Conservation (phyloP, 805 yeast genomes). For the Yamadazyma scolyti region DNA sequence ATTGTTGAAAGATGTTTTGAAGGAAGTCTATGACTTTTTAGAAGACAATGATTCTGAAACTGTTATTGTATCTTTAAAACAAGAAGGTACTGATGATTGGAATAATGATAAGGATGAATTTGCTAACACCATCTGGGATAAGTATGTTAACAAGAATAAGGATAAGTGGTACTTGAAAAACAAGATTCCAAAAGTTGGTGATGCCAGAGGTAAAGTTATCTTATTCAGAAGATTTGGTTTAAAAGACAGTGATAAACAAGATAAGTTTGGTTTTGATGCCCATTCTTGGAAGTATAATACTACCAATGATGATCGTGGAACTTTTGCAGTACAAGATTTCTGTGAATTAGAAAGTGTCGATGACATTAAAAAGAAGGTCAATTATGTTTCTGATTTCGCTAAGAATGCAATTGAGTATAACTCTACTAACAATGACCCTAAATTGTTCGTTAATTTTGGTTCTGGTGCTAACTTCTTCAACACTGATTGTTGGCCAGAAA, state of each 20-base stretch:
- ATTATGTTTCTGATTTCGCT: conserved; percentile 54
- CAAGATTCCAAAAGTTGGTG: conserved; percentile 55
- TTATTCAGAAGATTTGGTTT: conserved; percentile 73
- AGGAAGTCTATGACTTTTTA: conserved; percentile 59
- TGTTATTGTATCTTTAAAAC: conserved; percentile 65
- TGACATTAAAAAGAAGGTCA: conserved; percentile 55
- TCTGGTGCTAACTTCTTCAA: conserved; percentile 72
- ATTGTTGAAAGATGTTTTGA: conserved; percentile 47
- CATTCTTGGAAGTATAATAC: conserved; percentile 64
- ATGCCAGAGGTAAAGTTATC: conserved; percentile 62
- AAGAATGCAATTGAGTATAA: conserved; percentile 50
- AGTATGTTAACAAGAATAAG: conserved; percentile 46
- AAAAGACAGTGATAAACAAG: conserved; percentile 36
- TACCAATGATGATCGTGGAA: conserved; percentile 60
- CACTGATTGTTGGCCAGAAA: conserved; percentile 70
- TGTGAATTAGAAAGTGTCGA: conserved; percentile 54
- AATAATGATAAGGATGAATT: conserved; percentile 62
- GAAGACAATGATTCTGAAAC: conserved; percentile 51
- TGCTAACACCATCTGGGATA: conserved; percentile 56
- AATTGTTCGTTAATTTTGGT: conserved; percentile 67
- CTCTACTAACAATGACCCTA: conserved; percentile 39
- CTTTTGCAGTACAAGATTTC: conserved; percentile 67
- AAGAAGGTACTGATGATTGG: conserved; percentile 71
- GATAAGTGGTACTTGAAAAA: conserved; percentile 59
- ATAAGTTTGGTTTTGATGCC: conserved; percentile 65